Base-by-base conservation (phyloP, 2,329 filamentous ascomycete species). In the Exophiala calicioides region DNA sequence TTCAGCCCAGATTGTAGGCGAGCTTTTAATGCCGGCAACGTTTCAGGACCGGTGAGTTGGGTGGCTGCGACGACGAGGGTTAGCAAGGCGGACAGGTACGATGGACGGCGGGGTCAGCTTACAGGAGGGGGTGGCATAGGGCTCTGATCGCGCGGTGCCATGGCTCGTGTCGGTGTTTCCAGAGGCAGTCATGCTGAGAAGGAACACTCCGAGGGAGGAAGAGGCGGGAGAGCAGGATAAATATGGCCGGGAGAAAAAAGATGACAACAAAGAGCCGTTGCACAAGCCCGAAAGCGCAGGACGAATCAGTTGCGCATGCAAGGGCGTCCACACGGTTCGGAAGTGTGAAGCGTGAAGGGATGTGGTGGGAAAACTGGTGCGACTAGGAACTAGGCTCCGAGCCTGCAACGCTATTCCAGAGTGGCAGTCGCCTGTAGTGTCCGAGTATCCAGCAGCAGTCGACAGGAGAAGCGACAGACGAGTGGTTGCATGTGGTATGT, bases 1-100 rank as follows among this genome's bases (percentile, higher is more conserved):
- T 35, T 57, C 35, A 57, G 32, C 12, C 54, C 54, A 24, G 51
- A 45, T 26, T 44, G 49, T 15, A 57, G 43, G 5, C 39, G 42
- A 29, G 26, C 29, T 42, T 46, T 55, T 34, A 58, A 29, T 44
- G 51, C 44, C 37, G 47, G 47, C 21, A 59, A 40, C 44, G 50
- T 39, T 48, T 59, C 47, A 59, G 52, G 10, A 59, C 57, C 34
- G 57, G 57, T 20, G 57, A 59, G 57, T 59, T 59, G 42, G 57
- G 57, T 39, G 57, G 57, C 57, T 59, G 27, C 19, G 20, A 12
- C 12, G 5, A 15, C 3, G 21, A 29, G 20, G 10, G 19, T 51
- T 26, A 53, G 50, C 32, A 39, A 48, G 47, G 46, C 50, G 47
- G 47, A 44, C 44, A 16, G 39, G 23, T 29, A 21, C 13, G 23